A percentile compares a stretch with the other conserved stretches of the same genome.
phyloP scores from a whole-genome alignment of 345 rosid genomes.

The Combretum micranthum region DNA sequence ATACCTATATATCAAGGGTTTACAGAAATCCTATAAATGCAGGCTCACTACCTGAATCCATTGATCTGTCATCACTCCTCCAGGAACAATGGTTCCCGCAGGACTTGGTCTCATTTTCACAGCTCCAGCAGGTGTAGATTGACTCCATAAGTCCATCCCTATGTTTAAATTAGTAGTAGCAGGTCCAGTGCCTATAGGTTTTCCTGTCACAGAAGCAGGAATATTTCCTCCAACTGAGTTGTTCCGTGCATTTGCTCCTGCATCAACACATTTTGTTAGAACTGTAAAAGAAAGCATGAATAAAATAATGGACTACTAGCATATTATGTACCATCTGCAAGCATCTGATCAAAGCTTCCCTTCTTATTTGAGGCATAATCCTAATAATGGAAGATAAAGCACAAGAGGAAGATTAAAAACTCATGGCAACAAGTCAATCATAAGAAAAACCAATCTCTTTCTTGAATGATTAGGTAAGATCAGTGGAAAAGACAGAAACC shows the following conservation, averaged over 20 bases:
- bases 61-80: conserved; percentile 40
- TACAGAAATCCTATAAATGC: neutral
- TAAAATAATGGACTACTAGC: neutral
- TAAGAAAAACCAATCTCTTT: too few relatives aligned
- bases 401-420: neutral
- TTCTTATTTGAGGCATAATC: conserved; percentile 47
- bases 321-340: conserved; percentile 59
- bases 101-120: conserved; percentile 47
- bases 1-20: neutral
- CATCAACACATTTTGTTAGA: conserved; percentile 10
- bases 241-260: conserved; percentile 58
- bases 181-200: conserved; percentile 50
- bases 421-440: neutral
- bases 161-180: conserved; percentile 80
- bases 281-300: conserved; percentile 2
- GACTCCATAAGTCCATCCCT: conserved; percentile 89
- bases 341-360: conserved; percentile 75
- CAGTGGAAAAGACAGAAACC: too few relatives aligned
- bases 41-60: conserved; percentile 52
- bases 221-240: conserved; percentile 33
- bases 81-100: conserved; percentile 28
- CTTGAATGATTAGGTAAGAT: too few relatives aligned
- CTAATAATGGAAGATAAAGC: conserved; percentile 21
- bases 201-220: conserved; percentile 50
- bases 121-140: conserved; percentile 51